Conservation (phyloP, 805 yeast genomes). For the Yamadazyma endophytica region DNA sequence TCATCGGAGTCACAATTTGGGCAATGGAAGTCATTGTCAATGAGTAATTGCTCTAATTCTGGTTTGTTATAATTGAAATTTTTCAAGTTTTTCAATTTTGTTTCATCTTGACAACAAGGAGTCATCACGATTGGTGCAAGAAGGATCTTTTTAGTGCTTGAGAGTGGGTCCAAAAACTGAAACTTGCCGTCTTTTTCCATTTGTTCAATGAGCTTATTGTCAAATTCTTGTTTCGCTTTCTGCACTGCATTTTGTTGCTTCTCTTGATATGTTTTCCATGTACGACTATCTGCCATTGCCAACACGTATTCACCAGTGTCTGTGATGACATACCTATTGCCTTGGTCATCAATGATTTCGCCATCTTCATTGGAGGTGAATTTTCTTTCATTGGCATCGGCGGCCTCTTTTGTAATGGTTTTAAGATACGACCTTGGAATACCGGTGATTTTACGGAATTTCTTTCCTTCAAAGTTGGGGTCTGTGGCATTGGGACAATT, state of each 20-base stretch:
- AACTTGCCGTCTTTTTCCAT: conserved; percentile 25
- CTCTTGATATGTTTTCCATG: conserved; percentile 86
- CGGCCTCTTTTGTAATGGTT: conserved; percentile 77
- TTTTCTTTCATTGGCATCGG: conserved; percentile 39
- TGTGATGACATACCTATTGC: conserved; percentile 71
- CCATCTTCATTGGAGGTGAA: conserved; percentile 39
- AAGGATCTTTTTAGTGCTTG: conserved; percentile 51
- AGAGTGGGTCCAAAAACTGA: conserved; percentile 65
- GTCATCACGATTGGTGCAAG: conserved; percentile 68
- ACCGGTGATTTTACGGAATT: conserved; percentile 93
- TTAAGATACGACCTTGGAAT: conserved; percentile 91
- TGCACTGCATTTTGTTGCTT: conserved; percentile 49
- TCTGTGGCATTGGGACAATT: conserved; percentile 93
- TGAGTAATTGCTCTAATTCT: conserved; percentile 42
- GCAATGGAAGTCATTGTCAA: conserved; percentile 85
- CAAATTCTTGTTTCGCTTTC: conserved; percentile 53
- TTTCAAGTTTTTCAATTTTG: conserved; percentile 53
- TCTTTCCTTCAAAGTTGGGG: conserved; percentile 89
- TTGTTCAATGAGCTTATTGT: conserved; percentile 26
- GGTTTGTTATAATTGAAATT: conserved; percentile 35
- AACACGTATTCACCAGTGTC: conserved; percentile 95
- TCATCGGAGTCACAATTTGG: conserved; percentile 81
- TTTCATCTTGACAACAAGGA: conserved; percentile 66
- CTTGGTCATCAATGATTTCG: conserved; percentile 41
- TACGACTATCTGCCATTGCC: conserved; percentile 88